Conservation (phyloP, 768 basidiomycete genomes). For the Mycena maculata region DNA sequence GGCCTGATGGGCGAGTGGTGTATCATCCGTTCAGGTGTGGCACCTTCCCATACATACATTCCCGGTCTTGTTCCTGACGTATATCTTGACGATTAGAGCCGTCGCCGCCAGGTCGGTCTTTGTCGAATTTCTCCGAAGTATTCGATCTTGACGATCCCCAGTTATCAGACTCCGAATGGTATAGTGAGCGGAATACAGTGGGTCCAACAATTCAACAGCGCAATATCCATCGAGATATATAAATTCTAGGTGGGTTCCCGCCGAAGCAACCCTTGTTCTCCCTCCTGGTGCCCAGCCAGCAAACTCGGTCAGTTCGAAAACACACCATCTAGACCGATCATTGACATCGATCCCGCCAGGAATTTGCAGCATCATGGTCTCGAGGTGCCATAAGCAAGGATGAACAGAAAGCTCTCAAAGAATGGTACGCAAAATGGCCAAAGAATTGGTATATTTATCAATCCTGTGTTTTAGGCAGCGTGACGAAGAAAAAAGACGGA, state of each 20-base stretch:
- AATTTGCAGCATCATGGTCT: slow-evolving; percentile 69
- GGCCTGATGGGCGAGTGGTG: slow-evolving; percentile 67
- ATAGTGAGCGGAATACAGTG: slow-evolving; percentile 51
- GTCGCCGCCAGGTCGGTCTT: slow-evolving; percentile 74
- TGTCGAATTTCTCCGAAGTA: slow-evolving; percentile 13
- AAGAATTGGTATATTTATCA: background rate
- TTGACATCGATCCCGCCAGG: slow-evolving; percentile 50
- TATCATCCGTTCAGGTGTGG: slow-evolving; percentile 84
- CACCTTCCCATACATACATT: slow-evolving; percentile 2
- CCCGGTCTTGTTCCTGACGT: background rate
- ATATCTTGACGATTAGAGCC: slow-evolving; percentile 56
- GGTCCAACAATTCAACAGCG: background rate
- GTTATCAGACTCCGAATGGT: slow-evolving; percentile 79
- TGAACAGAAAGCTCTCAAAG: slow-evolving; percentile 55
- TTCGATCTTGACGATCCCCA: slow-evolving; percentile 47
- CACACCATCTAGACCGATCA: slow-evolving; percentile 14
- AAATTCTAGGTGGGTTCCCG: slow-evolving; percentile 57
- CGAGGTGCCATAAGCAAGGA: slow-evolving; percentile 54
- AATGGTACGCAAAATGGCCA: slow-evolving; percentile 52
- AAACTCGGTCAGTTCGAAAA: slow-evolving; percentile 55
- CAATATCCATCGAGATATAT: too few relatives aligned
- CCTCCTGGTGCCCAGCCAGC: slow-evolving; percentile 73
- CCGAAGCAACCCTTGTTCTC: slow-evolving; percentile 71
- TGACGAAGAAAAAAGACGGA: slow-evolving; percentile 57
- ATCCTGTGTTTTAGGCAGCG: slow-evolving; percentile 52